Conservation (phyloP, 2,329 filamentous ascomycete species). For the Diaporthe sp. region DNA sequence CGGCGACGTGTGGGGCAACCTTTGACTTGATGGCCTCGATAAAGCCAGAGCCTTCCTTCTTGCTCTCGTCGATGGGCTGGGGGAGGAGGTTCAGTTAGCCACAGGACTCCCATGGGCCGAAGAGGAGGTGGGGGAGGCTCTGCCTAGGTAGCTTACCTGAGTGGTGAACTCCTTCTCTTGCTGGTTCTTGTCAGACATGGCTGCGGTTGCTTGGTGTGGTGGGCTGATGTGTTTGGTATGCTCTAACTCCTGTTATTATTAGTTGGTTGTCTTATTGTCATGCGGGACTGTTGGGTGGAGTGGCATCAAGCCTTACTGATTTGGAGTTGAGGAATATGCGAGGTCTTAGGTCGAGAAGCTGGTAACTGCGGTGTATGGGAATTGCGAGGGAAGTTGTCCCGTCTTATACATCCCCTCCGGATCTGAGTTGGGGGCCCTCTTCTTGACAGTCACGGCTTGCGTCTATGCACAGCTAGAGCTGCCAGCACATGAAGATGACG, state of each 20-base stretch:
- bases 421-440: conserved; percentile 9
- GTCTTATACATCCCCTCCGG: conserved; percentile 38
- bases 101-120: not conserved
- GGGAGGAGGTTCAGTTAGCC: conserved; percentile 27
- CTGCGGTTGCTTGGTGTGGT: conserved; percentile 11
- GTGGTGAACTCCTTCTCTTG: conserved; percentile 60
- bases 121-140: not conserved
- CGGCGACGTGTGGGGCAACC: conserved; percentile 66
- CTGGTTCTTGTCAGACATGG: conserved; percentile 40
- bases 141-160: conserved; percentile 50
- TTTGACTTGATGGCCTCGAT: conserved; percentile 58
- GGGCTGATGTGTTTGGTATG: not conserved
- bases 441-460: not conserved
- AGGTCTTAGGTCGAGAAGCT: not conserved
- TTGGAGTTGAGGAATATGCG: not conserved
- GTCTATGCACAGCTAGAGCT: conserved; percentile 3
- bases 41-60: conserved; percentile 52
- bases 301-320: conserved; percentile 4
- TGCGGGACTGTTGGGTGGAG: not conserved
- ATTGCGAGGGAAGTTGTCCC: conserved; percentile 26
- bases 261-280: not conserved
- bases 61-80: conserved; percentile 54
- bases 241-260: not conserved
- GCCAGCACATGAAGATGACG: conserved; percentile 41
- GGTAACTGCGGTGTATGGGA: not conserved